phyloP scores from a whole-genome alignment of 1,139 yeast genomes.

The Debaryomycetaceae sp. region DNA sequence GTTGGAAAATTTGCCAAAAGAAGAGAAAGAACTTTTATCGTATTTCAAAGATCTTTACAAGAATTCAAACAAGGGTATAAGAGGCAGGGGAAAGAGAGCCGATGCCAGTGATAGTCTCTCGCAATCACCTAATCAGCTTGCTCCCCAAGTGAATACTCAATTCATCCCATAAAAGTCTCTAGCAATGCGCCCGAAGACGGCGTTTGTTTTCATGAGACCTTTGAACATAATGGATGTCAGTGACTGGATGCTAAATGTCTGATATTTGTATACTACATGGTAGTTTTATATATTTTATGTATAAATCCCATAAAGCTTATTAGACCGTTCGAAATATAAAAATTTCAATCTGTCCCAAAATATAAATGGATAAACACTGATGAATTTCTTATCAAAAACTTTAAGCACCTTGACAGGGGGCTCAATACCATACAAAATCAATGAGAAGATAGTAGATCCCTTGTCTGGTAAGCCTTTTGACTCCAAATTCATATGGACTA shows the following conservation, averaged over 20 bases:
- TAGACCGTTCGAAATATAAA: neutral
- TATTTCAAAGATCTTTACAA: conserved; percentile 81
- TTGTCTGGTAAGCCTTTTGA: conserved; percentile 10
- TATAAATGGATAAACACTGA: conserved; percentile 12
- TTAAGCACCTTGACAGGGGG: conserved; percentile 51
- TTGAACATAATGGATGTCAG: neutral
- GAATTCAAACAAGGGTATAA: conserved; percentile 84
- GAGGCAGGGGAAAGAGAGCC: conserved; percentile 74
- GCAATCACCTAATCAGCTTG: neutral
- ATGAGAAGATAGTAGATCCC: conserved; percentile 36
- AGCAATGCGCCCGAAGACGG: neutral
- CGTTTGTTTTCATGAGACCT: neutral
- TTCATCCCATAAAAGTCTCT: neutral
- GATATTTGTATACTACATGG: neutral
- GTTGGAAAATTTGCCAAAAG: conserved; percentile 50
- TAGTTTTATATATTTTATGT: neutral
- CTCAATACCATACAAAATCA: conserved; percentile 55
- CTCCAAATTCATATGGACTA: conserved; percentile 42
- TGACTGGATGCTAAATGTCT: neutral
- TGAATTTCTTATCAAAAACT: conserved; percentile 62
- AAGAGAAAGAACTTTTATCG: conserved; percentile 65
- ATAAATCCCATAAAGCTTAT: neutral
- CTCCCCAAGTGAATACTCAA: neutral
- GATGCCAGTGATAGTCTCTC: neutral
- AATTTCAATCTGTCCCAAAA: neutral